Evolutionary conservation across 139 green algal species (phyloP).

Genomic region (Tetraselmis striata): DNA sequence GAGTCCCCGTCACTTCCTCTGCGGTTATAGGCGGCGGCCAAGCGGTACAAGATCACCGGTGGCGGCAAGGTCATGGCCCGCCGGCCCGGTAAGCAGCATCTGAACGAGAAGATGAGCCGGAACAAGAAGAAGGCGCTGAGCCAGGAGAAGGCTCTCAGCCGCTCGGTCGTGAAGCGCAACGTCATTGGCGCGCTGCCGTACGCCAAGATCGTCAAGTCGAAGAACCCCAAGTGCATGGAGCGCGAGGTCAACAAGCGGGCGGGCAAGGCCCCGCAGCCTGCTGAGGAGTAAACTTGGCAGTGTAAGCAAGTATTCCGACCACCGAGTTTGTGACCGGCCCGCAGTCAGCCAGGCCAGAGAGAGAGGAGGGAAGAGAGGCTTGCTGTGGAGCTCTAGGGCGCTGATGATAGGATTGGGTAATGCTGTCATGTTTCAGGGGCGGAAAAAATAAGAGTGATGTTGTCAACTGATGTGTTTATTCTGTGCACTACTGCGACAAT

Average conservation of each 20-base stretch:
- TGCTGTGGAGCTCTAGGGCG: too few relatives aligned
- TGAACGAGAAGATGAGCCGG: constrained; percentile 24
- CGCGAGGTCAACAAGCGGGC: not conserved
- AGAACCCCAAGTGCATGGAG: not conserved
- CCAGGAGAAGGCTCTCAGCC: not conserved
- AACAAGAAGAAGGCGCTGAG: not conserved
- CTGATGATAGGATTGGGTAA: too few relatives aligned
- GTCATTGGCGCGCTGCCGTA: constrained; percentile 10
- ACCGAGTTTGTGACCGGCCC: too few relatives aligned
- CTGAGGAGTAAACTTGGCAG: too few relatives aligned
- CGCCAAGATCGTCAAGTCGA: constrained; percentile 7
- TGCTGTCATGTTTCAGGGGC: too few relatives aligned
- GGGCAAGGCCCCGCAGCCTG: not conserved
- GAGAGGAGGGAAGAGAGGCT: too few relatives aligned
- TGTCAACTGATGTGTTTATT: too few relatives aligned
- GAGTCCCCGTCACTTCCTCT: not conserved
- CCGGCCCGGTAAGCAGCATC: constrained; percentile 26
- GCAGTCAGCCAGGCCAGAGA: too few relatives aligned
- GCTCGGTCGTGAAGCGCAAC: constrained; percentile 4
- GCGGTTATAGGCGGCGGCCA: constrained; percentile 22
- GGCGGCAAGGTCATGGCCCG: constrained; percentile 27
- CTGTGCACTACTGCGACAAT: too few relatives aligned
- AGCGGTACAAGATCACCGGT: constrained; percentile 28
- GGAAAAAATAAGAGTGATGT: too few relatives aligned
- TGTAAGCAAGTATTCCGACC: too few relatives aligned